A percentile compares a stretch with the other conserved stretches of the same genome.
These are phyloP conservation scores for Aegle marmelos DNA, from an alignment of 345 rosid genomes.

Conservation along the genomic window DNA sequence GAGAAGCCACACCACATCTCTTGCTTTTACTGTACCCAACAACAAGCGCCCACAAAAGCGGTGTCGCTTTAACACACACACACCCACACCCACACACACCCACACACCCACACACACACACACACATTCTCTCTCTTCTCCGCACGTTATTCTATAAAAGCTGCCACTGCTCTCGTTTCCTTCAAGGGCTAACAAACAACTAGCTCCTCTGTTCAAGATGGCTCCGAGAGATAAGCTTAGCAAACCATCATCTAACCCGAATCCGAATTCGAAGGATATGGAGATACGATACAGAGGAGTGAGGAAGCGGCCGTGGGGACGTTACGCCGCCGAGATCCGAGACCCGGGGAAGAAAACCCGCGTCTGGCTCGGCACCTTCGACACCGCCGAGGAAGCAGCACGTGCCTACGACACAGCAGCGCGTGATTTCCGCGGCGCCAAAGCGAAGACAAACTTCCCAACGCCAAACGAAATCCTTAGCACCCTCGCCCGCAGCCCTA, in stretches of 20 bases:
- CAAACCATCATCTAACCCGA: conserved; percentile 14
- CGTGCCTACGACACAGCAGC: conserved; percentile 89
- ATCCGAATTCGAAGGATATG: conserved; percentile 14
- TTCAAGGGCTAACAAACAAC: not conserved
- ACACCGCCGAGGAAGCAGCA: conserved; percentile 90
- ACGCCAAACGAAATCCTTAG: conserved; percentile 25
- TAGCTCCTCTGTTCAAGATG: conserved; percentile 21
- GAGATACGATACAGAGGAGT: conserved; percentile 90
- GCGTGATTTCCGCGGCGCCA: conserved; percentile 77
- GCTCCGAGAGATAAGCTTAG: conserved; percentile 45
- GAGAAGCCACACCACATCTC: conserved; percentile 53
- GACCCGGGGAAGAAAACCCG: conserved; percentile 93
- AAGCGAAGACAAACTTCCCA: conserved; percentile 84
- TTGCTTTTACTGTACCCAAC: conserved; percentile 47
- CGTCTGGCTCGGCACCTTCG: conserved; percentile 92
- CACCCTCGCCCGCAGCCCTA: conserved; percentile 49
- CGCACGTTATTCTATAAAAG: conserved; percentile 25
- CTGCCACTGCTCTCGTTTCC: not conserved
- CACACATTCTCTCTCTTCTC: not conserved
- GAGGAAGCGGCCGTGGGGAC: conserved; percentile 93
- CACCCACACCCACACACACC: no score
- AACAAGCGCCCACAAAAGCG: conserved; percentile 50
- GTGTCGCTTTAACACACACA: conserved; percentile 35
- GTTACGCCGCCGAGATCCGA: conserved; percentile 96
- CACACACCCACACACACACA: not conserved